Evolutionary conservation across 2,329 filamentous ascomycete genomes (phyloP).

Genomic region (Anthostomella pinea): DNA sequence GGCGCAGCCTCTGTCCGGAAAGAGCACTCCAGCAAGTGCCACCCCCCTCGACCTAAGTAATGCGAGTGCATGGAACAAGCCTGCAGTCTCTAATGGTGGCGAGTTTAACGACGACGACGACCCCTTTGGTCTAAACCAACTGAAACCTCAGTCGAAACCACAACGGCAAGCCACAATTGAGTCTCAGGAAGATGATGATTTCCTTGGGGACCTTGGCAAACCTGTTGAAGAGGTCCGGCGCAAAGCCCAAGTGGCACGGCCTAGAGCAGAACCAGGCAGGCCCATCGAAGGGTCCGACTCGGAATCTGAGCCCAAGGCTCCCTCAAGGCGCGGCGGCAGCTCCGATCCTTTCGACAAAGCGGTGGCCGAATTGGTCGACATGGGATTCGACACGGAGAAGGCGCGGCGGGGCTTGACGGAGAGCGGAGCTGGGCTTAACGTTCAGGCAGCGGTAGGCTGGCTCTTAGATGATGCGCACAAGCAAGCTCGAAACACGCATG

Average conservation of each 20-base stretch:
- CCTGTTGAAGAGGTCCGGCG: conserved; percentile 62
- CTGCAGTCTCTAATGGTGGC: conserved; percentile 29
- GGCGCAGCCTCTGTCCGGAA: conserved; percentile 36
- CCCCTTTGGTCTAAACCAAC: conserved; percentile 74
- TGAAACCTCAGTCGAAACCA: conserved; percentile 45
- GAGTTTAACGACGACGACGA: conserved; percentile 73
- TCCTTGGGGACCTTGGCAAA: conserved; percentile 61
- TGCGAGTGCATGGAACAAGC: conserved; percentile 52
- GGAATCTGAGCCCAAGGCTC: conserved; percentile 40
- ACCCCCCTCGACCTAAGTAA: conserved; percentile 50
- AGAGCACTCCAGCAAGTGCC: conserved; percentile 44
- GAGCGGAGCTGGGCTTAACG: conserved; percentile 74
- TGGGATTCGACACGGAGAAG: conserved; percentile 86
- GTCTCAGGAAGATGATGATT: conserved; percentile 58
- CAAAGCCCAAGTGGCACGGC: conserved; percentile 39
- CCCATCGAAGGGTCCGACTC: conserved; percentile 52
- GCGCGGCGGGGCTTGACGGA: conserved; percentile 76
- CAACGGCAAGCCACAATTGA: conserved; percentile 20
- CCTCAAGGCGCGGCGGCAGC: conserved; percentile 14
- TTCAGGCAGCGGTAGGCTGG: conserved; percentile 85
- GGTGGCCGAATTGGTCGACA: conserved; percentile 86
- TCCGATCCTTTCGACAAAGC: conserved; percentile 72
- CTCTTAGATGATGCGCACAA: conserved; percentile 87
- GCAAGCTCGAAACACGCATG: conserved; percentile 71
- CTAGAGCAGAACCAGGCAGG: conserved; percentile 51